Evolutionary conservation across 106 monocot species (phyloP), one percentile per base, ranked within the genome.

Genomic region (Acorus gramineus): DNA sequence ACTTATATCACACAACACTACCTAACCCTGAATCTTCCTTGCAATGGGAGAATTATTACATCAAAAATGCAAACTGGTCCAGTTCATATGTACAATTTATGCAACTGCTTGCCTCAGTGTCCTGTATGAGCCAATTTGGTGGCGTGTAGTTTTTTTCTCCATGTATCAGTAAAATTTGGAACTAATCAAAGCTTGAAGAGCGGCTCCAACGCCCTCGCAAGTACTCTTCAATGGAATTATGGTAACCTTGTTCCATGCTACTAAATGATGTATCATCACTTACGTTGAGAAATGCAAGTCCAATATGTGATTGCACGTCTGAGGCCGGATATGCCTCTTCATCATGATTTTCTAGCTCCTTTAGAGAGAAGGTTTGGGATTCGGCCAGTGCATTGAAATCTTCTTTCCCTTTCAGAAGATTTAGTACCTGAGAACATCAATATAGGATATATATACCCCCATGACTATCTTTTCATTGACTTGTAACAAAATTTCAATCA

Each of bases 211-310:
- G 64, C 6, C 78, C 91, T 66, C 63, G 66, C 57, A 91, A 62
- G 60, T 91, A 88, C n/a, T 87, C 90, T 67, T 91, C 87, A 48
- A 83, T 57, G 42, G 81, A 75, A 47, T 62, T 74, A 3, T 74
- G 75, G 50, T 87, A 67, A 66, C 61, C 66, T 11, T 78, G 80
- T 14, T 86, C 87, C 11, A 70, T 76, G 83, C 96, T 96, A 9
- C 67, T 52, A 8, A 77, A n/a, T 2, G 96, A 91, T 42, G 76
- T 71, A 47, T 73, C 72, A 42, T 87, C 87, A 44, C 87, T 91
- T 11, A 88, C 76, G 68, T 91, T 90, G 8, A 81, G 87, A 65
- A 91, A 69, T 7, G 95, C 90, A 45, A 95, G 77, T n/a, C 84
- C 76, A 68, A 96, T 14, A 69, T 87, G 96, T 3, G 90, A 87